Conservation (phyloP, 495 filamentous ascomycete genomes). For the Podospora sp. region DNA sequence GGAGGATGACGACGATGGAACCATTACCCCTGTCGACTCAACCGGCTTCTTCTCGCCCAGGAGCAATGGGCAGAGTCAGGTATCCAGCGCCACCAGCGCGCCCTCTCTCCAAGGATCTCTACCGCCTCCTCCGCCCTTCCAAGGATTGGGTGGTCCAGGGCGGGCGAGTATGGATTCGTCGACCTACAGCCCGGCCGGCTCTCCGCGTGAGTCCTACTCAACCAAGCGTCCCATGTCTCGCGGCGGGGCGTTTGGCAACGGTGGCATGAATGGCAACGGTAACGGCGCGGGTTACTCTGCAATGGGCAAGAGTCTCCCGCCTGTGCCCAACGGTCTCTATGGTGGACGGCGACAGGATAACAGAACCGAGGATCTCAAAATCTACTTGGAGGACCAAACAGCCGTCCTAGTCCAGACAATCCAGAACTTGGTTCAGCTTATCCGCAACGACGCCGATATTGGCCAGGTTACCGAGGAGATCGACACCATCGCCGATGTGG, state of each 20-base stretch:
- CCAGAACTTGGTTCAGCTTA: constrained; percentile 76
- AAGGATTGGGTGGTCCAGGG: constrained; percentile 45
- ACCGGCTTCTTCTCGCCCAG: constrained; percentile 56
- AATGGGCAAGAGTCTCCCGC: constrained; percentile 12
- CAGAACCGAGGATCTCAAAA: constrained; percentile 72
- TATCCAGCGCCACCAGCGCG: constrained; percentile 33
- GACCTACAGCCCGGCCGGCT: constrained; percentile 57
- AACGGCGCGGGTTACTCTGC: constrained; percentile 21
- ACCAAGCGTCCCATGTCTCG: constrained; percentile 39
- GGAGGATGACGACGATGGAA: constrained; percentile 72
- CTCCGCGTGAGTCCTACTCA: constrained; percentile 53
- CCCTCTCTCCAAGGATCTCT: constrained; percentile 42
- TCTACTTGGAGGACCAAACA: constrained; percentile 84
- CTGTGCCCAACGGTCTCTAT: constrained; percentile 23
- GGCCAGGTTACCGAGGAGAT: constrained; percentile 70
- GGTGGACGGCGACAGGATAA: constrained; percentile 36
- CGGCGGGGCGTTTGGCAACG: constrained; percentile 32
- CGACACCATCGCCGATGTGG: constrained; percentile 67
- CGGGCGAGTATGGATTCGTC: constrained; percentile 54
- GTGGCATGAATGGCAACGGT: constrained; percentile 18
- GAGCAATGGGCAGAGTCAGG: constrained; percentile 40
- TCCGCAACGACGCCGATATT: constrained; percentile 70
- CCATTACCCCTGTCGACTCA: constrained; percentile 55
- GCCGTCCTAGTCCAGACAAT: constrained; percentile 79
- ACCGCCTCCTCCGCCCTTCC: constrained; percentile 51